Evolutionary conservation across 352 stramenopile species (phyloP).

Genomic region (Phytophthora boehmeriae): DNA sequence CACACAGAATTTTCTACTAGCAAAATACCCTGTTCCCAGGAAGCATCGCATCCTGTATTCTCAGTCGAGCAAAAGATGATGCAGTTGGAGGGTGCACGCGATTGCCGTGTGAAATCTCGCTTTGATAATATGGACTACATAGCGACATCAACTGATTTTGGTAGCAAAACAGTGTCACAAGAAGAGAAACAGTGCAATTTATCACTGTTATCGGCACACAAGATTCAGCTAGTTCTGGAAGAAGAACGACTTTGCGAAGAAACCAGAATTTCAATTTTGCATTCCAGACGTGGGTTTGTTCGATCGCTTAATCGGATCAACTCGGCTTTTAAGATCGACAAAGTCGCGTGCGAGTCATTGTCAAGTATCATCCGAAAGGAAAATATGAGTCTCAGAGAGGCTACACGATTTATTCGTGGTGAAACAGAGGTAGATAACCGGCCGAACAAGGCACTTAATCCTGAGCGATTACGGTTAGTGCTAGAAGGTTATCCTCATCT

Average conservation of each 20-base stretch:
- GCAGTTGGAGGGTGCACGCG: too few relatives aligned
- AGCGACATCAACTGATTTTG: too few relatives aligned
- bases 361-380: not conserved
- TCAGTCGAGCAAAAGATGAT: too few relatives aligned
- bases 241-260: not conserved
- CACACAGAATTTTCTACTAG: too few relatives aligned
- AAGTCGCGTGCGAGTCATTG: not conserved
- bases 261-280: not conserved
- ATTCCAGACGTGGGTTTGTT: not conserved
- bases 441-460: conserved; percentile 18
- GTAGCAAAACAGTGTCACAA: too few relatives aligned
- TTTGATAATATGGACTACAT: too few relatives aligned
- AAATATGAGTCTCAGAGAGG: conserved; percentile 5
- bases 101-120: too few relatives aligned
- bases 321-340: not conserved
- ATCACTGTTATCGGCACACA: not conserved
- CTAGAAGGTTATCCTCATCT: conserved; percentile 5
- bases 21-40: too few relatives aligned
- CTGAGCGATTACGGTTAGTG: not conserved
- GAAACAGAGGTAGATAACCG: not conserved
- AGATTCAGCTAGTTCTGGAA: not conserved
- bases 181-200: too few relatives aligned
- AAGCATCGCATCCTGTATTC: too few relatives aligned
- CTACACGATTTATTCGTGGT: conserved; percentile 9
- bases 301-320: not conserved